A percentile compares a stretch with the other conserved stretches of the same genome.
Evolutionary conservation across 148 eudicot species (phyloP).

Genomic region (Chenopodium berlandieri): DNA sequence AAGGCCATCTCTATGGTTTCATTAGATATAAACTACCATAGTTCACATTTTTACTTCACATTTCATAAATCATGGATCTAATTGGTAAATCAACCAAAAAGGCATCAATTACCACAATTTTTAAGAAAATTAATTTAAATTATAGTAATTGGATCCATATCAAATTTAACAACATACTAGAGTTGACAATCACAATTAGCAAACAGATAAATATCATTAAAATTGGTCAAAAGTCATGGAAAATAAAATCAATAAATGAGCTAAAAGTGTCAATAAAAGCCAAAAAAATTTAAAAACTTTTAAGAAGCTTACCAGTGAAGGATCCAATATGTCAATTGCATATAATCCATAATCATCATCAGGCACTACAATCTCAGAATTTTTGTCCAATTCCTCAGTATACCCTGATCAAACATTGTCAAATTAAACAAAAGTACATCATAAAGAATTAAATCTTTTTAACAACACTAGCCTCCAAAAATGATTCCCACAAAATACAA

Average conservation of each 20-base stretch:
- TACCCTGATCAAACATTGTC: slow-evolving; percentile 54
- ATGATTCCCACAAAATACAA: not conserved
- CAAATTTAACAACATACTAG: not conserved
- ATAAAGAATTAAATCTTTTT: not conserved
- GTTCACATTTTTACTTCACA: no score
- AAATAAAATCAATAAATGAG: not conserved
- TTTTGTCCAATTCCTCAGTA: slow-evolving; percentile 66
- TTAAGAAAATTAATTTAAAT: not conserved
- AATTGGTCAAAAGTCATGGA: not conserved
- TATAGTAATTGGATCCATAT: not conserved
- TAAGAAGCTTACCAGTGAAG: slow-evolving; percentile 56
- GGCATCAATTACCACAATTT: not conserved
- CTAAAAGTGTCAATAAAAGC: not conserved
- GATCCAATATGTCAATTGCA: slow-evolving; percentile 96
- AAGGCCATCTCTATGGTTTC: not conserved
- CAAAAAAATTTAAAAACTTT: not conserved
- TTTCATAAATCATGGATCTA: not conserved
- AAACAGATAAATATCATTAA: not conserved
- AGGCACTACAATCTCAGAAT: slow-evolving; percentile 71
- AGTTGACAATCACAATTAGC: not conserved
- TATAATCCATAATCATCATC: slow-evolving; percentile 87
- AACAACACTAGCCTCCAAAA: not conserved
- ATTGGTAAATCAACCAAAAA: not conserved
- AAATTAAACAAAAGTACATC: not conserved
- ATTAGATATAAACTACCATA: not conserved